Evolutionary conservation across 768 basidiomycete species (phyloP).

Genomic region (Leccinum subtestaceum): DNA sequence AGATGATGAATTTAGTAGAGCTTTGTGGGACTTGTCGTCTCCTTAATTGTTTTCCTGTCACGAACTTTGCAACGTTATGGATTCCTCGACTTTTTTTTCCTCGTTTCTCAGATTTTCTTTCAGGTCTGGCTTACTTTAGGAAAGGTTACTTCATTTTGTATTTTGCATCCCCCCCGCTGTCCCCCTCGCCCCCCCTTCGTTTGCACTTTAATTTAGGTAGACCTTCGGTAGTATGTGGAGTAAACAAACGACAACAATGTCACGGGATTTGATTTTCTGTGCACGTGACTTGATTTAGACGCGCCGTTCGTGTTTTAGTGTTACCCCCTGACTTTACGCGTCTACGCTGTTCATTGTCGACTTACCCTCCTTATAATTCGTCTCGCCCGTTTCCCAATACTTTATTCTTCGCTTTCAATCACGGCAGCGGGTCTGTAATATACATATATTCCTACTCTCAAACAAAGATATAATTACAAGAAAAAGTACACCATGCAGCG

Average conservation of each 20-base stretch:
- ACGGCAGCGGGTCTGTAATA: conserved; percentile 31
- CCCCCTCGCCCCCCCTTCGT: conserved; percentile 2
- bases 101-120: background rate
- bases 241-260: background rate
- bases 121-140: conserved; percentile 12
- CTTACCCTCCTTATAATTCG: background rate
- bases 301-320: background rate
- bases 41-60: conserved; percentile 2
- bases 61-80: conserved; percentile 6
- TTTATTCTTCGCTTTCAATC: conserved; percentile 3
- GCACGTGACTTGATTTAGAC: conserved; percentile 20
- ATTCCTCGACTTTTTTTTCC: background rate
- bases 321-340: too few species aligned
- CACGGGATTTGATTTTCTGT: conserved; percentile 23
- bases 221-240: background rate
- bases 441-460: background rate
- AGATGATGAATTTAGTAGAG: conserved; percentile 5
- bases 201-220: conserved; percentile 7
- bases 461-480: background rate
- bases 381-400: background rate
- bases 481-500: conserved; percentile 10
- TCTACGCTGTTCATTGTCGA: background rate
- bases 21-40: background rate
- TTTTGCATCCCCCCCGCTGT: background rate
- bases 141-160: conserved; percentile 9